Base-by-base conservation (phyloP, 2,329 filamentous ascomycete genomes). In the Talaromyces sp. region DNA sequence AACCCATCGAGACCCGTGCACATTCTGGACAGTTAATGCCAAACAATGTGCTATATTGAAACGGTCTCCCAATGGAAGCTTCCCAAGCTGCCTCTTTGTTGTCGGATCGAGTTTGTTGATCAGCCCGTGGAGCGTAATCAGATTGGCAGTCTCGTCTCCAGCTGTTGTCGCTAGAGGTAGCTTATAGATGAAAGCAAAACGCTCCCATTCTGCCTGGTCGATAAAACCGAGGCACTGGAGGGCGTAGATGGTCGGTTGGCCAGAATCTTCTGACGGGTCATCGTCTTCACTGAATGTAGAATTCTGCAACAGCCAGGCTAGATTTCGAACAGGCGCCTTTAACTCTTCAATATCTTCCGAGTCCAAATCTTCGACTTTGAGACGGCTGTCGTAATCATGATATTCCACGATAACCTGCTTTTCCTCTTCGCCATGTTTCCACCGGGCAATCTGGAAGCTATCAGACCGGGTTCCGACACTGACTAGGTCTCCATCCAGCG, bases 271-370 rank as follows among this genome's bases (percentile, higher is more conserved):
- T 1, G 31, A 17, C 13, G 38, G 58, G 5, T 19, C 38, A 21
- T 58, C 57, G 17, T 54, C 52, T 24, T 35, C 52, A 9, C 61
- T 46, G 46, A 71, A 71, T 13, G 69, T 66, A 13, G 67, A 62
- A 58, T 65, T 71, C 52, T 70, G 65, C 10, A 71, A 60, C 11
- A 71, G 62, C 68, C 68, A 71, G 13, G 69, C 69, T 2, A 71
- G 63, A 50, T 67, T 65, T 27, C 67, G 64, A n/a, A 70, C 59
- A 3, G 69, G 69, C 10, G 58, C 59, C 38, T 71, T 71, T 31
- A 67, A 41, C 41, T 66, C 64, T 6, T 62, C 60, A 21, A 70
- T 64, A 35, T 70, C 67, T 3, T 70, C 64, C 10, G 62, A 46
- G 2, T 69, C 67, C 4, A 71, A 62, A 54, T 70, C 68, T 26